Base-by-base conservation (phyloP, 202 grass and related monocot species). In the Carex arenaria region DNA sequence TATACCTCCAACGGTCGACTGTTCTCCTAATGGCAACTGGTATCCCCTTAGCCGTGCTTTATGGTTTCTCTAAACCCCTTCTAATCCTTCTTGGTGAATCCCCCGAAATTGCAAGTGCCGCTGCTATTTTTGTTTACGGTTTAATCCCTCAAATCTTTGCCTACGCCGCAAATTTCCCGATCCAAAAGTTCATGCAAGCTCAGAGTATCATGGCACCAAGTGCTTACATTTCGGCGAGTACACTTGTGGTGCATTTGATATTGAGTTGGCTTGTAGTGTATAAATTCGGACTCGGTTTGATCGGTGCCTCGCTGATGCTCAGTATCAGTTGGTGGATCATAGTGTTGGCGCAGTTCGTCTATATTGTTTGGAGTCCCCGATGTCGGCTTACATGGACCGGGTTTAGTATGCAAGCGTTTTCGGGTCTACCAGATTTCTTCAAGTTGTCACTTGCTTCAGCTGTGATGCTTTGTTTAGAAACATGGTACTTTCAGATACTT, bases 401-500 rank as follows among this genome's bases (percentile, higher is more conserved):
- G 13, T 90, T 93, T 61, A 82, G 78, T 18, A 84, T 3, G 68
- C 79, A 93, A 20, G 91, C 91, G 0, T 93, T 93, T 82, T 74
- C 91, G 7, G 85, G 85, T 32, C 74, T 93, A 23, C 59, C 73
- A 55, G 86, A 84, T 4, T 93, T 93, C 10, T 45, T 93, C 10
- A 90, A 90, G 63, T 76, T 90, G 34, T 93, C 91, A 0, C 80
- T 84, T 0, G 83, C 91, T 0, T 93, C 88, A 0, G 91, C 91
- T 1, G 88, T 90, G 0, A 93, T 93, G 91, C 67, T 97, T 10
- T 93, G 91, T 56, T 74, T 97, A 0, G 94, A 97, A 89, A 80
- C 94, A 0, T 97, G 94, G 94, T 97, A 97, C 65, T 93, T 92
- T 15, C 94, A 97, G 80, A 71, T 97, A 20, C 57, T 97, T 17